A percentile compares a stretch with the other conserved stretches of the same genome.
Conservation (phyloP, 2,329 filamentous ascomycete genomes). For the Metarhizium humberi region DNA sequence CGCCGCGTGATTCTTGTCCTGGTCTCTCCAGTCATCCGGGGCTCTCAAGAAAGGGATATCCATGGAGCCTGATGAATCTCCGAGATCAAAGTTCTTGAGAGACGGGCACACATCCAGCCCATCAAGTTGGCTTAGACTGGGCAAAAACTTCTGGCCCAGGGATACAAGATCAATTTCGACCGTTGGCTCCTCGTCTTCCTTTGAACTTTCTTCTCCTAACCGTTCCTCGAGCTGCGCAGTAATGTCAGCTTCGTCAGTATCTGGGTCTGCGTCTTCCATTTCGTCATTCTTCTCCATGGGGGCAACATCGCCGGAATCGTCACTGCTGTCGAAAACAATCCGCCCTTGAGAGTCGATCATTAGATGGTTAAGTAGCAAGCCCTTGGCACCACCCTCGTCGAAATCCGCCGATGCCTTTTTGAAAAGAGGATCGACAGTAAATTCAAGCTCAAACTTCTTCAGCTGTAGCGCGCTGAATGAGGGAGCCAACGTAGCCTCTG, state of each 20-base stretch:
- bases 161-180: constrained; percentile 70
- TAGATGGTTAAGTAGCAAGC: constrained; percentile 88
- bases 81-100: constrained; percentile 85
- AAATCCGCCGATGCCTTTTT: constrained; percentile 98
- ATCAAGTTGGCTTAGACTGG: constrained; percentile 66
- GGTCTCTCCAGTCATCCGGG: constrained; percentile 73
- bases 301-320: constrained; percentile 57
- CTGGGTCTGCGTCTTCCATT: constrained; percentile 27
- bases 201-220: constrained; percentile 33
- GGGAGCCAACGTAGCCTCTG: constrained; percentile 85
- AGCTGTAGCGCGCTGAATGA: constrained; percentile 83
- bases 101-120: constrained; percentile 91
- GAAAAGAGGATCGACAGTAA: constrained; percentile 95
- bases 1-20: constrained; percentile 50
- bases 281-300: constrained; percentile 25
- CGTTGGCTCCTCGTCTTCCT: constrained; percentile 38
- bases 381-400: constrained; percentile 94
- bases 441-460: constrained; percentile 97
- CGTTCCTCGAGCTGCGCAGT: constrained; percentile 31
- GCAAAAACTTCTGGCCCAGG: constrained; percentile 76
- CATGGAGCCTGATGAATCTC: constrained; percentile 72
- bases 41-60: constrained; percentile 90
- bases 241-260: constrained; percentile 18
- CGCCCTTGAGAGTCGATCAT: constrained; percentile 85
- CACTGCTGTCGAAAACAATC: constrained; percentile 97